Conservation (phyloP, 2,329 filamentous ascomycete genomes). For the Alternaria sp. region DNA sequence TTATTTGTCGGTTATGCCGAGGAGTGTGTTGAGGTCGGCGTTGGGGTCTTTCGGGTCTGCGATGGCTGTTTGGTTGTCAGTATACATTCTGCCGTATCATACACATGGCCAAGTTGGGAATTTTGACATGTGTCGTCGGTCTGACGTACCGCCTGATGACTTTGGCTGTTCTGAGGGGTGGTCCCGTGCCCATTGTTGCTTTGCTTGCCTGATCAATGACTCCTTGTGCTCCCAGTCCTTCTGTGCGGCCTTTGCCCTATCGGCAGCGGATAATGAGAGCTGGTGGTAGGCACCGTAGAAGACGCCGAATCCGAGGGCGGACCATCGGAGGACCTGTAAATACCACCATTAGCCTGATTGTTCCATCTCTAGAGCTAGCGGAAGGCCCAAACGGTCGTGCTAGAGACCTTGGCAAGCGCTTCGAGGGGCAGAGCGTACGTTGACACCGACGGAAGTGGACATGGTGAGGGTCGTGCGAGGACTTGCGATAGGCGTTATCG, state of each 20-base stretch:
- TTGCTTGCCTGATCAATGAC: conserved; percentile 89
- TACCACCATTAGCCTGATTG: conserved; percentile 31
- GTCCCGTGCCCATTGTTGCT: conserved; percentile 87
- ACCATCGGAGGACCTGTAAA: conserved; percentile 90
- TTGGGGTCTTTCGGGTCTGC: conserved; percentile 81
- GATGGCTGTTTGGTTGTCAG: conserved; percentile 47
- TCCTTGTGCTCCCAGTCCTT: conserved; percentile 91
- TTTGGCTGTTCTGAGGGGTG: conserved; percentile 51
- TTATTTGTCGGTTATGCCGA: conserved; percentile 48
- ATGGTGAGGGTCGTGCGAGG: conserved; percentile 41
- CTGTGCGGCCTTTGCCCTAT: conserved; percentile 73
- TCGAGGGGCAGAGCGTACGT: conserved; percentile 51
- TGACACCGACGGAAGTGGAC: conserved; percentile 58
- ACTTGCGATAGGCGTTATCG: conserved; percentile 23
- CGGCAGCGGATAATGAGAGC: conserved; percentile 73
- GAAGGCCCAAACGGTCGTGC: not conserved
- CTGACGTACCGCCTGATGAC: conserved; percentile 38
- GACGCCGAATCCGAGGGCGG: conserved; percentile 86
- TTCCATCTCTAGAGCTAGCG: conserved; percentile 9
- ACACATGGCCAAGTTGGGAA: not conserved
- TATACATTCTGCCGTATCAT: not conserved
- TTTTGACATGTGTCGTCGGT: not conserved
- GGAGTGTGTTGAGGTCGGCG: conserved; percentile 84
- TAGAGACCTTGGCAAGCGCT: not conserved
- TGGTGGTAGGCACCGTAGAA: conserved; percentile 98